Evolutionary conservation across 2,329 filamentous ascomycete species (phyloP), one percentile per base, ranked within the genome.

Genomic region (Exophiala mesophila): DNA sequence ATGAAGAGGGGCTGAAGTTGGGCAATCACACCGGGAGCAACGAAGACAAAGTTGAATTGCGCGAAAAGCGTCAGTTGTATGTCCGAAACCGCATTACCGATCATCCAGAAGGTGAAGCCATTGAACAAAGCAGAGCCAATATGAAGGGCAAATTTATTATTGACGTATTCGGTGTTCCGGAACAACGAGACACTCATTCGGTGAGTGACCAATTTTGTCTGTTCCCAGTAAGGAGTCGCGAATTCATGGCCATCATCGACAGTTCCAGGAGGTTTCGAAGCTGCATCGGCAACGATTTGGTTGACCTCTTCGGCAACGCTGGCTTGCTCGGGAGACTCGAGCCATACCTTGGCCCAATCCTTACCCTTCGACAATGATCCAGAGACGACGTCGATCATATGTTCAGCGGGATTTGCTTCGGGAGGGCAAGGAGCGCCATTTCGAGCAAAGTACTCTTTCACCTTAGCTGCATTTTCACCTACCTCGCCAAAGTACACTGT

Each of bases 11-110:
- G 79, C 0, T 83, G 80, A 31, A 87, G 65, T 16, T 66, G 64
- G 34, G 59, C 58, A 39, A 65, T 64, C 5, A 64, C 62, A 4
- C 63, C 64, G 1, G 70, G 67, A 1, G 68, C 64, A 4, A 73
- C 72, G 49, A 81, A 67, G 49, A 82, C 71, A 46, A 80, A 74
- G 13, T 83, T 61, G 60, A 85, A 85, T 34, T 69, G 64, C 0
- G 81, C 82, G 65, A 88, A 88, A 67, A 87, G 78, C 45, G 81
- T 74, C 60, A 83, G 78, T 56, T 88, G 82, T 69, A 88, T 76
- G 53, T 84, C 81, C 5, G 71, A 66, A 36, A 83, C 68, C 0
- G 68, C 72, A 58, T 80, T 66, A 1, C 82, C 81, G 2, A 86
- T 74, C 55, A 79, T 69, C 72, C 76, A 87, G 66, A 86, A 88